Evolutionary conservation across 352 stramenopile species (phyloP), one percentile per base, ranked within the genome.

Genomic region (Achlya hypogyna): DNA sequence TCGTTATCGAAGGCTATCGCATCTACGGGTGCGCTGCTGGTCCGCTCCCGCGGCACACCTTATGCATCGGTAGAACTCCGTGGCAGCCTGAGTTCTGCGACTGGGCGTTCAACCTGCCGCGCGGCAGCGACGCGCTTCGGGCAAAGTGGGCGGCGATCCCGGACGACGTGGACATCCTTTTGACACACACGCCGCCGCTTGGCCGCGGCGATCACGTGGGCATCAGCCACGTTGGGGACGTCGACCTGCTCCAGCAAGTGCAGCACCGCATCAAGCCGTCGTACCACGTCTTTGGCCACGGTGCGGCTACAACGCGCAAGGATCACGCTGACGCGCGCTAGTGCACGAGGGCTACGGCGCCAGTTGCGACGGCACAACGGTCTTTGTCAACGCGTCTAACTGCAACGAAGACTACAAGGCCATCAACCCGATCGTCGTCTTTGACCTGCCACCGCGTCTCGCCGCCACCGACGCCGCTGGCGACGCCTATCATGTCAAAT

Each of bases 261-360:
- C 80, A 95, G 70, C 81, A 87, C 28, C 80, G 86, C 35, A 82
- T 93, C 23, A 76, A 81, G 32, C 91, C 89, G 18, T 71, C 78
- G 35, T 89, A 96, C 51, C 85, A 96, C 69, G 67, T 98, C 5
- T 98, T 97, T 73, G 91, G 89, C 45, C 91, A 98, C 38, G 59
- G 59, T 65, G n/a, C 3, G 35, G 1, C 18, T n/a, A 14, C 32
- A 27, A 62, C 16, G 14, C 14, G 9, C 25, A 10, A 22, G 4
- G 25, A 5, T 51, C 0, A 53, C 56, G 8, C 53, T 31, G 42
- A n/a, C 35, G 4, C 25, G 29, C 5, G 18, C 38, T 69, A 69
- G 63, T 69, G 42, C 63, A 69, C 22, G 63, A 69, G 53, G 51
- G 51, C 3, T 69, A 69, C 27, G 63, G 63, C 18, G 20, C 45